These are phyloP conservation scores for Umbilicus rupestris DNA, from an alignment of 164 flowering plant species.

Conservation along the genomic window DNA sequence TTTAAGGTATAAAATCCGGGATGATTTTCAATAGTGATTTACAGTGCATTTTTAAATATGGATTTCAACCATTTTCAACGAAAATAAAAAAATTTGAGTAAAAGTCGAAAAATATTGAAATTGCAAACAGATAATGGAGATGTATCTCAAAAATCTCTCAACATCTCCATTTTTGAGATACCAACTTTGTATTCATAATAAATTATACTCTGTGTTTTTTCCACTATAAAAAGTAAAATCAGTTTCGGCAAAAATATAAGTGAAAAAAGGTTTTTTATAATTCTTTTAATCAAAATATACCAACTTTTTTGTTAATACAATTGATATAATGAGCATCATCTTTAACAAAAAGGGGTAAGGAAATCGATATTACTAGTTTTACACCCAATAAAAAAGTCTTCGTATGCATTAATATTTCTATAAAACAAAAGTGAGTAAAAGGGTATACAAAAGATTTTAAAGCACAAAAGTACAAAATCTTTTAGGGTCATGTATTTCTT, in stretches of 20 bases:
- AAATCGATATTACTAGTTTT: too few relatives aligned
- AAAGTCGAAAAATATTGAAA: neutral
- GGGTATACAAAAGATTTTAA: neutral
- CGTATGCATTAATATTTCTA: neutral
- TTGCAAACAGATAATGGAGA: neutral
- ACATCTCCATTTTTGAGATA: neutral
- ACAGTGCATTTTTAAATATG: neutral
- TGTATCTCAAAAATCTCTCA: too few relatives aligned
- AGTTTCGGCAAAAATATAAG: neutral
- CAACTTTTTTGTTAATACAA: too few relatives aligned
- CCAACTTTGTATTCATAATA: neutral
- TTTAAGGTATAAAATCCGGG: slow-evolving; percentile 2
- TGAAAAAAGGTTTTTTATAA: neutral
- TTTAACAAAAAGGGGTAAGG: too few relatives aligned
- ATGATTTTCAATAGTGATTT: neutral
- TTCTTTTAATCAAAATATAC: neutral
- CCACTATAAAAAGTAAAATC: neutral
- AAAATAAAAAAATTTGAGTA: neutral
- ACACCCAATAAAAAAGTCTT: neutral
- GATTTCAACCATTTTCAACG: neutral
- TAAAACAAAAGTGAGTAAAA: neutral
- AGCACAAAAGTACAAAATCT: neutral
- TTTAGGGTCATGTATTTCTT: neutral
- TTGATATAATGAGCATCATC: too few relatives aligned
- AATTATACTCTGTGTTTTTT: neutral